A percentile compares a stretch with the other conserved stretches of the same genome.
Conservation (phyloP, 108 stramenopile genomes). For the Fragilaria crotonensis region DNA sequence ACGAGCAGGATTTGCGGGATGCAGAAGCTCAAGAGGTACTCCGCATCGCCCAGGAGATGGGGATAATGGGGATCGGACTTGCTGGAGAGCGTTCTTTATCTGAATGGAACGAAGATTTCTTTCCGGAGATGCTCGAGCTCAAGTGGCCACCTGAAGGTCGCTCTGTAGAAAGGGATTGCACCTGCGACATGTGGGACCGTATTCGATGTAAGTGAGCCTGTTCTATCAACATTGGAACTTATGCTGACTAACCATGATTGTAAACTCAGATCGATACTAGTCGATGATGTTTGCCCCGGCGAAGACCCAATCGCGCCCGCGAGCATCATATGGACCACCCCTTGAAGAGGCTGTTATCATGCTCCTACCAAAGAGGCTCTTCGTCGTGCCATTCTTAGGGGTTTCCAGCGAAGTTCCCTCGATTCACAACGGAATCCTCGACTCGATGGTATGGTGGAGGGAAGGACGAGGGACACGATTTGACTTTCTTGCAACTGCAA, state of each 20-base stretch:
- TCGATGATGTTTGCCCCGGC: too few species aligned
- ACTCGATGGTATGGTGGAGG: too few species aligned
- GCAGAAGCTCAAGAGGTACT: slow-evolving; percentile 10
- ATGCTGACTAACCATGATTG: too few species aligned
- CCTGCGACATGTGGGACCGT: slow-evolving; percentile 64
- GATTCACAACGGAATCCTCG: neutral
- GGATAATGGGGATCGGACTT: slow-evolving; percentile 45
- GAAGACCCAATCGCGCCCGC: too few species aligned
- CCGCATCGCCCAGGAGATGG: slow-evolving; percentile 54
- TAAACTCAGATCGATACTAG: too few species aligned
- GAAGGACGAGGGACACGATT: too few species aligned
- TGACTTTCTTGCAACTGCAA: too few species aligned
- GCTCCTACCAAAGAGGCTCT: too few species aligned
- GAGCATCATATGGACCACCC: too few species aligned
- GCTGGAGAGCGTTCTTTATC: slow-evolving; percentile 14
- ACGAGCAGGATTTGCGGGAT: neutral
- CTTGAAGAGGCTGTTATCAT: too few species aligned
- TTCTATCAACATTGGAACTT: too few species aligned
- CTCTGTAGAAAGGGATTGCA: slow-evolving; percentile 54
- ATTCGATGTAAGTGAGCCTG: slow-evolving; percentile 56
- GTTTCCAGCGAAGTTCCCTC: neutral
- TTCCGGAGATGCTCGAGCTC: slow-evolving; percentile 52
- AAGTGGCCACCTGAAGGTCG: slow-evolving; percentile 56
- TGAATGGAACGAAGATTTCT: slow-evolving; percentile 41
- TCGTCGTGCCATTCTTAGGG: too few species aligned